These are phyloP conservation scores for Diutina scorzettiae DNA, from an alignment of 1,139 yeast species.

Conservation along the genomic window DNA sequence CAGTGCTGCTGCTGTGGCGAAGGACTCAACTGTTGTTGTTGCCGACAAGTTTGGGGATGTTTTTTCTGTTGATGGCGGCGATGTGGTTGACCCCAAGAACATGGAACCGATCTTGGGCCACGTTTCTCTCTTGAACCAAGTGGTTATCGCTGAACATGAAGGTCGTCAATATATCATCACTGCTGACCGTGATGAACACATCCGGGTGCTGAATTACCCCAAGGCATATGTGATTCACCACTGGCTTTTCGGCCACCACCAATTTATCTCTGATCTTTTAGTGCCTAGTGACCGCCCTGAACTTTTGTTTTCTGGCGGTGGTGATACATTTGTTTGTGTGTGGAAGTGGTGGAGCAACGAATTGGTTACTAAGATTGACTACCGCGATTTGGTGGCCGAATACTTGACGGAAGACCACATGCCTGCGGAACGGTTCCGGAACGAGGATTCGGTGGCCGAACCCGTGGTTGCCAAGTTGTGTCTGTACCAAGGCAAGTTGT, in stretches of 20 bases:
- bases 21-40: conserved; percentile 43
- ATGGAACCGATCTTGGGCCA: conserved; percentile 77
- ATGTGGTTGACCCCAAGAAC: conserved; percentile 26
- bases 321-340: conserved; percentile 62
- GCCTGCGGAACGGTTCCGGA: conserved; percentile 57
- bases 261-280: conserved; percentile 59
- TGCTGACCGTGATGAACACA: conserved; percentile 94
- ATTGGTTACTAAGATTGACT: conserved; percentile 35
- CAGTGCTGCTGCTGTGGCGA: conserved; percentile 56
- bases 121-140: conserved; percentile 87
- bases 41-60: conserved; percentile 98
- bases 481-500: conserved; percentile 15
- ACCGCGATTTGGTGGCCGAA: conserved; percentile 36
- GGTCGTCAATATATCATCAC: conserved; percentile 53
- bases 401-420: conserved; percentile 45
- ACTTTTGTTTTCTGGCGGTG: conserved; percentile 72
- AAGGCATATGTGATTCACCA: conserved; percentile 64
- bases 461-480: conserved; percentile 40
- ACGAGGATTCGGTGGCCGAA: conserved; percentile 41
- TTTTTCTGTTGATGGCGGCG: conserved; percentile 36
- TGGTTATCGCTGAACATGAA: conserved; percentile 32
- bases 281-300: conserved; percentile 37
- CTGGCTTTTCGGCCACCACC: conserved; percentile 80
- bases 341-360: conserved; percentile 66
- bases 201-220: conserved; percentile 77